Evolutionary conservation across 1,284 basidiomycete genomes (phyloP).

Genomic region (Fomitopsis schrenkii): DNA sequence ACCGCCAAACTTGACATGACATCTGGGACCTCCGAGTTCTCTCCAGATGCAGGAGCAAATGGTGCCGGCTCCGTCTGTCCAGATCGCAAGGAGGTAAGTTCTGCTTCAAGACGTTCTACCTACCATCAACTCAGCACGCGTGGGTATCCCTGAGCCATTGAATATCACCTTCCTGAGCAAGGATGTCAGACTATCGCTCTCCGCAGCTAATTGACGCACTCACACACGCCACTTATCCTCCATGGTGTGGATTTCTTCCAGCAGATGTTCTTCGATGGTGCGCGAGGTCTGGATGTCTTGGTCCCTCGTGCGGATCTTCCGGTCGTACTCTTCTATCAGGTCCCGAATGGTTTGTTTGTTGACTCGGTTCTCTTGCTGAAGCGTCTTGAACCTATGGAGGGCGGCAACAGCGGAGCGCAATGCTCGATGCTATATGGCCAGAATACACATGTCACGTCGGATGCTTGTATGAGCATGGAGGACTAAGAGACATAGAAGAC

Average conservation of each 20-base stretch:
- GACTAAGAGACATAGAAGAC: not conserved
- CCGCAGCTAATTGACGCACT: not conserved
- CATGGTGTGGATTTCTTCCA: slow-evolving; percentile 26
- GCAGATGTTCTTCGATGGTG: slow-evolving; percentile 30
- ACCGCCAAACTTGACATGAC: not conserved
- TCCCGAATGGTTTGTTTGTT: slow-evolving; percentile 15
- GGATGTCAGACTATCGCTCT: not conserved
- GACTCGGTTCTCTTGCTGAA: slow-evolving; percentile 9
- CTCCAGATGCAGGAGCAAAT: not conserved
- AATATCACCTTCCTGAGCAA: slow-evolving; percentile 9
- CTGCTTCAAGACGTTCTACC: not conserved
- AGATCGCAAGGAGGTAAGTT: slow-evolving; percentile 1
- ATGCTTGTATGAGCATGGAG: slow-evolving; percentile 1
- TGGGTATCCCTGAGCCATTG: too few species aligned
- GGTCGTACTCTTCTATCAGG: slow-evolving; percentile 23
- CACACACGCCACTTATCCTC: slow-evolving; percentile 26
- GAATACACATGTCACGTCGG: slow-evolving; percentile 1
- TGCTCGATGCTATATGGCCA: slow-evolving; percentile 16
- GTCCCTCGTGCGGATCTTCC: slow-evolving; percentile 28
- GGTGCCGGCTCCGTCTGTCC: slow-evolving; percentile 8
- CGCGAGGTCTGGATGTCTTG: slow-evolving; percentile 31
- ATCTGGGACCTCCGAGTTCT: not conserved
- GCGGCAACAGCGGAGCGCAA: slow-evolving; percentile 19
- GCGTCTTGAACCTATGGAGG: slow-evolving; percentile 15
- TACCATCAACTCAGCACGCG: not conserved